Conservation (phyloP, 306 rosid genomes). For the Comarum palustre region DNA sequence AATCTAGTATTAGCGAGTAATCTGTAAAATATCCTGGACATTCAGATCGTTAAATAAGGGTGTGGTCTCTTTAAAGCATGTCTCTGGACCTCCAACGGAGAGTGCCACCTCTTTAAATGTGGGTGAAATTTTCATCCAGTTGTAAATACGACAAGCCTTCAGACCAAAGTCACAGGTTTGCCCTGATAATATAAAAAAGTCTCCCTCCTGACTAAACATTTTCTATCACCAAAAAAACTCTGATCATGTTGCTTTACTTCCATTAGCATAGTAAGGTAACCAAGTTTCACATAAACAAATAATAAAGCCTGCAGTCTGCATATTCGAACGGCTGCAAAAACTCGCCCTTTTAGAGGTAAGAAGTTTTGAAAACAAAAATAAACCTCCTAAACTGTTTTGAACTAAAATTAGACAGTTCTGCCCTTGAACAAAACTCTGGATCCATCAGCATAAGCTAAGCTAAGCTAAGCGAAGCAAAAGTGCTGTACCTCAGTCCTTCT, state of each 20-base stretch:
- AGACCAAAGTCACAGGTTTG: too few relatives aligned
- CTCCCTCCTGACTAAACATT: too few relatives aligned
- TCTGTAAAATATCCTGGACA: too few relatives aligned
- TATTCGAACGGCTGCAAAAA: slow-evolving; percentile 19
- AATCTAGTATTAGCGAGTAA: too few relatives aligned
- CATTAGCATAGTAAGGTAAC: not conserved
- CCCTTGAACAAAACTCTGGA: slow-evolving; percentile 17
- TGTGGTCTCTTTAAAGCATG: too few relatives aligned
- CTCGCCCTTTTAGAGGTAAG: not conserved
- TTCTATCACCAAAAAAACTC: too few relatives aligned
- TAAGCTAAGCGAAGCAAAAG: slow-evolving; percentile 19
- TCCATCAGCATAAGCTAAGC: slow-evolving; percentile 10
- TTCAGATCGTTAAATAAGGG: too few relatives aligned
- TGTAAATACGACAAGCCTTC: too few relatives aligned
- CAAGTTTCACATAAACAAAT: not conserved
- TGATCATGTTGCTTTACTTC: not conserved
- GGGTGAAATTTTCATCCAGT: too few relatives aligned
- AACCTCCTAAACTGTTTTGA: slow-evolving; percentile 24
- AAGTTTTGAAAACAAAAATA: not conserved
- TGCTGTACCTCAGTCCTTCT: slow-evolving; percentile 26
- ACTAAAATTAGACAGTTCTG: slow-evolving; percentile 25
- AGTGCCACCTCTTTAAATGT: too few relatives aligned
- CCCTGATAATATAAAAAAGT: too few relatives aligned
- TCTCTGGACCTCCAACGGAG: too few relatives aligned
- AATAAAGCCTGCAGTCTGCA: slow-evolving; percentile 22